A percentile compares a stretch with the other conserved stretches of the same genome.
These are phyloP conservation scores for Aspergillus quadrilineatus DNA, from an alignment of 2,329 filamentous ascomycete species.

Conservation along the genomic window DNA sequence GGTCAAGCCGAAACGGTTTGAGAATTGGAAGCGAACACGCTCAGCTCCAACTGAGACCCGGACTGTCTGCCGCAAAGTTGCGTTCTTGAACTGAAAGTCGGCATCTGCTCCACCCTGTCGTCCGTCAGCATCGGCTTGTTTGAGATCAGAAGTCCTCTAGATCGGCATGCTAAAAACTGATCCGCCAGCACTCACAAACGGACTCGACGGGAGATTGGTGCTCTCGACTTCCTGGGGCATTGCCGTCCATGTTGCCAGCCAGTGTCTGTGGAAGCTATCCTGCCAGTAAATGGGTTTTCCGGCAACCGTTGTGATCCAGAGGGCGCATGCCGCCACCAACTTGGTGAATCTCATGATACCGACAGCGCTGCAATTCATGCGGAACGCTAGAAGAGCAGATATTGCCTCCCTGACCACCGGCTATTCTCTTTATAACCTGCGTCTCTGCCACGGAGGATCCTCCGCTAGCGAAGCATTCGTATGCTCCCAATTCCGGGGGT, in stretches of 20 bases:
- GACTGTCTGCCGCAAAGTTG: constrained; percentile 66
- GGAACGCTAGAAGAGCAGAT: too few relatives aligned
- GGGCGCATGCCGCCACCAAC: not conserved
- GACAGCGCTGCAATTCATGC: not conserved
- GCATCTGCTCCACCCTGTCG: constrained; percentile 51
- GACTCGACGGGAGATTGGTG: constrained; percentile 59
- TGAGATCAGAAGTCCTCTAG: too few relatives aligned
- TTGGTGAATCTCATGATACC: not conserved
- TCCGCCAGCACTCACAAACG: constrained; percentile 50
- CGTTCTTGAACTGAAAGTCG: constrained; percentile 55
- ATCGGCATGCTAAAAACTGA: too few relatives aligned
- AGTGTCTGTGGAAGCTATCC: constrained; percentile 37
- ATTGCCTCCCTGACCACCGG: too few relatives aligned
- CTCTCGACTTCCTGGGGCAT: constrained; percentile 67
- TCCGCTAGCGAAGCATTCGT: not conserved
- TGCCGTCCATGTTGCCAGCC: constrained; percentile 64
- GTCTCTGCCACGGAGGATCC: not conserved
- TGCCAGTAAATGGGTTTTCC: not conserved
- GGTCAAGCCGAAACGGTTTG: constrained; percentile 63
- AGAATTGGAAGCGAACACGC: constrained; percentile 62
- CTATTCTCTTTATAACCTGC: not conserved
- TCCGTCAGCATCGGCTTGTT: constrained; percentile 12
- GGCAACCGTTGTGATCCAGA: not conserved
- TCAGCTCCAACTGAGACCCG: constrained; percentile 58
- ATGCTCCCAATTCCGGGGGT: too few relatives aligned